Base-by-base conservation (phyloP, 2,329 filamentous ascomycete species). In the Colletotrichum chlorophyti region DNA sequence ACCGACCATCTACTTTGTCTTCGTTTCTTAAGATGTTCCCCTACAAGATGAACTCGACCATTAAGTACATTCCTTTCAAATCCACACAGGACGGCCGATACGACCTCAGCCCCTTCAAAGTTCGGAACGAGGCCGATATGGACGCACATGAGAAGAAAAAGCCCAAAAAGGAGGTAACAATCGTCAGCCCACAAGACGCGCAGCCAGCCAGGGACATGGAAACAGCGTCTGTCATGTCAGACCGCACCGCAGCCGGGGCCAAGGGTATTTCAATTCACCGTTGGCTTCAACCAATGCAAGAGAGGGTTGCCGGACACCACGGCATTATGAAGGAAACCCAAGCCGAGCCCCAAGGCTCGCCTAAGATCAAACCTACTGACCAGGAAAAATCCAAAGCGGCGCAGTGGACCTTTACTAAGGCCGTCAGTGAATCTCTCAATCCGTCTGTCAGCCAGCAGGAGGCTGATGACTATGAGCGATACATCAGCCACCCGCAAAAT, bases 11-110 rank as follows among this genome's bases (percentile, higher is more conserved):
- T 7, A 91, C 91, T 0, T 77, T 98, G 1, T 97, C 95, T 0
- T 95, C 92, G 0, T 92, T 98, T 64, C 84, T 88, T 12, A 99
- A 97, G 70, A 90, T 97, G 71, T 97, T 97, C 70, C 86, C 92
- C 0, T 97, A 91, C 74, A 93, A 91, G 69, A 91, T 98, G 83
- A 96, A 94, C 69, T 93, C 91, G 1, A 95, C 91, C 4, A 86
- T 93, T 62, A 90, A 90, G 60, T 93, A 94, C 69, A 89, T 94
- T 27, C 90, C 91, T 10, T 83, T 93, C 58, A 89, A 89, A 57
- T 85, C 87, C 2, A 88, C 87, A 5, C 84, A 89, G 65, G 85
- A 91, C 60, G 88, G 88, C 11, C 86, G 86, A 55, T 93, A 92
- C 67, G 91, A 97, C 69, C 82, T 94, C 37, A 97, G 91, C 59